Conservation (phyloP, 2,329 filamentous ascomycete genomes). For the Nothophaeocryptopus gaeumannii region DNA sequence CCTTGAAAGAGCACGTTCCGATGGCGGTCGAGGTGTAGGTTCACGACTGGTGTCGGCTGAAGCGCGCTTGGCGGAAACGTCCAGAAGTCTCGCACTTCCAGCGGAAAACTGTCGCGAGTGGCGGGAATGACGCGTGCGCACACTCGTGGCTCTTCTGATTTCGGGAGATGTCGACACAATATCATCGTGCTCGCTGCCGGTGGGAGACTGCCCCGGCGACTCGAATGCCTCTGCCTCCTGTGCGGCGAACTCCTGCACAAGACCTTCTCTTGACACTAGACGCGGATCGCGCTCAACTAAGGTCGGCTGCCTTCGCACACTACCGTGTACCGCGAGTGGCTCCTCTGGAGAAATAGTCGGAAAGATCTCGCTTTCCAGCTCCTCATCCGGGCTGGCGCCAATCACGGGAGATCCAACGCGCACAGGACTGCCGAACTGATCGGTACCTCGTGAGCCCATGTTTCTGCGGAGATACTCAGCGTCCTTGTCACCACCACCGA, state of each 20-base stretch:
- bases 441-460: conserved; percentile 7
- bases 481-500: conserved; percentile 52
- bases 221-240: conserved; percentile 30
- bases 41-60: conserved; percentile 13
- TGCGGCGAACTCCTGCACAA: conserved; percentile 53
- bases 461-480: conserved; percentile 66
- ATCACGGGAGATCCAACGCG: conserved; percentile 14
- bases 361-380: conserved; percentile 23
- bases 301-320: conserved; percentile 57
- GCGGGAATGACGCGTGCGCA: conserved; percentile 54
- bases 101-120: conserved; percentile 72
- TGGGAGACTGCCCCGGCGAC: conserved; percentile 29
- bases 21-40: conserved; percentile 6
- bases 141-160: conserved; percentile 66
- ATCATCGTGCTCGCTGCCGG: conserved; percentile 21
- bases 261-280: conserved; percentile 60
- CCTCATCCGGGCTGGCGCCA: conserved; percentile 49
- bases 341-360: conserved; percentile 13
- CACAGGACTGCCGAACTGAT: background rate
- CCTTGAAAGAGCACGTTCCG: conserved; percentile 4
- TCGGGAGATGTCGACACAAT: conserved; percentile 22
- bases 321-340: conserved; percentile 41
- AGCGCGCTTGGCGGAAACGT: conserved; percentile 36
- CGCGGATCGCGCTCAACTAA: conserved; percentile 61
- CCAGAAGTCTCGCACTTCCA: conserved; percentile 71